Base-by-base conservation (phyloP, 352 stramenopile species). In the Hyaloperonospora brassicae region DNA sequence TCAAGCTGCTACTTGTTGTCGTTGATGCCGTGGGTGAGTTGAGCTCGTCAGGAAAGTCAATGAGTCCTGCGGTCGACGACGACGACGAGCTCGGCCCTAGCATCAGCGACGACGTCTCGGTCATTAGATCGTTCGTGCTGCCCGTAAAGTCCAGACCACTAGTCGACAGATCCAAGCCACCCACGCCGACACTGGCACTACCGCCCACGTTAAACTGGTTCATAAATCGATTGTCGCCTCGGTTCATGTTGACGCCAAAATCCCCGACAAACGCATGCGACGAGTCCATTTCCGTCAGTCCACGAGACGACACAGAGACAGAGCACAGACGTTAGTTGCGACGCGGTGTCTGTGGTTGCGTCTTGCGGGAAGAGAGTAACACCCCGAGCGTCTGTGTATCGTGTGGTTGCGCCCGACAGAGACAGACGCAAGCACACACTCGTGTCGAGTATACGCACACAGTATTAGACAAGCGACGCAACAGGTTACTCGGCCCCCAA, bases 31-130 rank as follows among this genome's bases (percentile, higher is more conserved):
- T 81, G 24, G 82, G 77, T 39, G 83, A 88, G 48, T 93, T 89
- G n/a, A 93, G 69, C 47, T 93, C 84, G 34, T 90, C 84, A 0
- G 84, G 84, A 54, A 93, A 92, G 50, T 92, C 84, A 34, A 93
- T 91, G 57, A 91, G 83, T 3, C 73, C 83, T 2, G 65, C 50
- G 5, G 55, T 47, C 11, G 50, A 48, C 6, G 63, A 52, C 7
- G 55, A 44, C 11, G 50, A 48, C 6, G 63, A 52, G 34, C 49
- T 57, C 21, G 62, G 47, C 12, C 53, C 57, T 13, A 85, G 49
- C 58, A 81, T 61, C 45, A 67, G 53, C 8, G 62, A 76, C 38
- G 62, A 76, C 34, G 72, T 61, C 39, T 85, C 74, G 39, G 64
- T 77, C 77, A 90, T 88, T 65, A 88, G 73, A 50, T 72, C 8